These are phyloP conservation scores for Iris macrosiphon DNA, from an alignment of 106 monocot species.

Conservation along the genomic window DNA sequence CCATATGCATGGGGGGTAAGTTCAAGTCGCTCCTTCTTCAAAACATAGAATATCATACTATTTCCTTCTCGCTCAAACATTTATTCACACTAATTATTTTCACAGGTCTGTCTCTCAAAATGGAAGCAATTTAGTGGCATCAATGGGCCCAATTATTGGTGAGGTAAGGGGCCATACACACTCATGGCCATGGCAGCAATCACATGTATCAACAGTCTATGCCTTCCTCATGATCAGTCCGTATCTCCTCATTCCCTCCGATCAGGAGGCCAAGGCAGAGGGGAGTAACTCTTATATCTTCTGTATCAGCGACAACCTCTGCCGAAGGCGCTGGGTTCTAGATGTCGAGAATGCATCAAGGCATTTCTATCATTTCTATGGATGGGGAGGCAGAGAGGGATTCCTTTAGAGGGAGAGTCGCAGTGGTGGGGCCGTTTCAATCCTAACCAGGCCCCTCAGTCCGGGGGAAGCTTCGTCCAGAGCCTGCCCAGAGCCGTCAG, in stretches of 20 bases:
- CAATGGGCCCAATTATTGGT: constrained; percentile 22
- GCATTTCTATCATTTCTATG: constrained; percentile 20
- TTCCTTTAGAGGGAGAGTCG: constrained; percentile 48
- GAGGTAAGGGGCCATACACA: constrained; percentile 27
- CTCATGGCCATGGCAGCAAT: constrained; percentile 9
- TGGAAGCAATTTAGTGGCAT: constrained; percentile 26
- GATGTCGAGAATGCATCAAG: constrained; percentile 4
- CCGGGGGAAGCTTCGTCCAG: constrained; percentile 17
- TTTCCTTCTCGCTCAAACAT: not conserved
- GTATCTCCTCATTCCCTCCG: constrained; percentile 20
- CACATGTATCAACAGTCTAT: constrained; percentile 39
- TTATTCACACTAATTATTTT: too few relatives aligned
- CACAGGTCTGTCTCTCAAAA: constrained; percentile 23
- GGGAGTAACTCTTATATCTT: constrained; percentile 17
- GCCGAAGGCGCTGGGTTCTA: constrained; percentile 19
- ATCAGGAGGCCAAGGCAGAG: constrained; percentile 17
- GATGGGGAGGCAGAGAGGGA: constrained; percentile 44
- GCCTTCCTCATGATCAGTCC: too few relatives aligned
- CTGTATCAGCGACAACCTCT: constrained; percentile 5
- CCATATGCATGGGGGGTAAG: constrained; percentile 24
- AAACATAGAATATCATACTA: too few relatives aligned
- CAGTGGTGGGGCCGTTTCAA: constrained; percentile 65
- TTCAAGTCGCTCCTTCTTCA: too few relatives aligned
- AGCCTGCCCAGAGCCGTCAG: constrained; percentile 16
- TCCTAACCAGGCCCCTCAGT: constrained; percentile 24